Percentiles rank a stretch among this genome's conserved stretches.
Conservation (phyloP, 306 rosid species). For the Castanea mollissima region DNA sequence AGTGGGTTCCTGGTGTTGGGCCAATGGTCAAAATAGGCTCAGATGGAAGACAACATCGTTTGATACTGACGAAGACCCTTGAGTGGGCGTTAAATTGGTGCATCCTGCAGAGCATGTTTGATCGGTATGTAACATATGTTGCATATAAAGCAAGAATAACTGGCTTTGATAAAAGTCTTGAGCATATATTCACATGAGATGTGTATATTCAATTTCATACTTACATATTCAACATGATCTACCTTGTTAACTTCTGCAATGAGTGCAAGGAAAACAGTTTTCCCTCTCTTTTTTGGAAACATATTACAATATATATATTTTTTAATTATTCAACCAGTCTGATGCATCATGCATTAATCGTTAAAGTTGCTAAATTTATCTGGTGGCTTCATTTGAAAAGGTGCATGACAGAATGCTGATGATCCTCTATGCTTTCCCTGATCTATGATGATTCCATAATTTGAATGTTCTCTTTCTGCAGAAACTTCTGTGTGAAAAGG, state of each 20-base stretch:
- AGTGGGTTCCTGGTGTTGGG: constrained; percentile 89
- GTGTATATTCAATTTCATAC: not conserved
- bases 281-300: not conserved
- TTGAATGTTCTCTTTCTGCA: constrained; percentile 34
- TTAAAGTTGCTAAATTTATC: not conserved
- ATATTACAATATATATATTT: not conserved
- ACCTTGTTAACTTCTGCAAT: not conserved
- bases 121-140: constrained; percentile 59
- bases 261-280: not conserved
- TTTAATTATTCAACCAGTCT: not conserved
- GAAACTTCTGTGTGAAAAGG: constrained; percentile 68
- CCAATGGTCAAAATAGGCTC: constrained; percentile 57
- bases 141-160: constrained; percentile 3
- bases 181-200: not conserved
- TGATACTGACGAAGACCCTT: constrained; percentile 80
- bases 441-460: constrained; percentile 24
- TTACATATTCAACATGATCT: not conserved
- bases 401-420: constrained; percentile 10
- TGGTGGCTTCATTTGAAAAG: not conserved
- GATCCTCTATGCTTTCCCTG: constrained; percentile 4
- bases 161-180: constrained; percentile 4
- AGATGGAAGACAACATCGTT: constrained; percentile 45
- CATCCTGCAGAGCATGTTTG: constrained; percentile 97
- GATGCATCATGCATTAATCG: not conserved
- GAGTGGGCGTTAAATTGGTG: constrained; percentile 99